Evolutionary conservation across 73 alveolate genomes (phyloP).

Genomic region (Paramecium caudatum): DNA sequence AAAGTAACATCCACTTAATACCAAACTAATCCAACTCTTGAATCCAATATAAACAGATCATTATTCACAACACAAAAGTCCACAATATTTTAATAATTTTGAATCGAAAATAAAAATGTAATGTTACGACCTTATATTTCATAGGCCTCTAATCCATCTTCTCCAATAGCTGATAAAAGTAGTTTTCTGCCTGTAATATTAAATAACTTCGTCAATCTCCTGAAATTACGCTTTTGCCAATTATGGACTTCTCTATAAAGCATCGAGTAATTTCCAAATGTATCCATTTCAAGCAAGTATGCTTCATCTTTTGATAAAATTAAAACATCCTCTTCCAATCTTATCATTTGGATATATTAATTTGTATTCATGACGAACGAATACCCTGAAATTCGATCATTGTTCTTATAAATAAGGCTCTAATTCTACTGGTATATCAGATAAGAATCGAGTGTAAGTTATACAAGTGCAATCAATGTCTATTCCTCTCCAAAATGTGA

Average conservation of each 20-base stretch:
- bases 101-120: not conserved
- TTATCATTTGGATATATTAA: not conserved
- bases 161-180: not conserved
- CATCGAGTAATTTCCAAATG: not conserved
- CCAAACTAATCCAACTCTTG: not conserved
- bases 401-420: not conserved
- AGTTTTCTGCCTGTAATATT: not conserved
- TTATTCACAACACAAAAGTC: constrained; percentile 9
- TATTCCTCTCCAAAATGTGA: not conserved
- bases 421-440: not conserved
- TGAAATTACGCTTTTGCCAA: not conserved
- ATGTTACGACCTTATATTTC: not conserved
- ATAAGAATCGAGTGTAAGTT: not conserved
- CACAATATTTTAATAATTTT: not conserved
- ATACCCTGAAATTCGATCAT: not conserved
- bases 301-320: not conserved
- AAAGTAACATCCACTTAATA: not conserved
- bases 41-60: not conserved
- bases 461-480: not conserved
- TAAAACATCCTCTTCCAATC: not conserved
- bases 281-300: not conserved
- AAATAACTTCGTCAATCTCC: constrained; percentile 15
- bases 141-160: constrained; percentile 36
- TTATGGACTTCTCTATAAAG: not conserved
- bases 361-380: not conserved